A percentile compares a stretch with the other conserved stretches of the same genome.
Evolutionary conservation across 2,329 filamentous ascomycete species (phyloP).

Genomic region (Claviceps maximensis): DNA sequence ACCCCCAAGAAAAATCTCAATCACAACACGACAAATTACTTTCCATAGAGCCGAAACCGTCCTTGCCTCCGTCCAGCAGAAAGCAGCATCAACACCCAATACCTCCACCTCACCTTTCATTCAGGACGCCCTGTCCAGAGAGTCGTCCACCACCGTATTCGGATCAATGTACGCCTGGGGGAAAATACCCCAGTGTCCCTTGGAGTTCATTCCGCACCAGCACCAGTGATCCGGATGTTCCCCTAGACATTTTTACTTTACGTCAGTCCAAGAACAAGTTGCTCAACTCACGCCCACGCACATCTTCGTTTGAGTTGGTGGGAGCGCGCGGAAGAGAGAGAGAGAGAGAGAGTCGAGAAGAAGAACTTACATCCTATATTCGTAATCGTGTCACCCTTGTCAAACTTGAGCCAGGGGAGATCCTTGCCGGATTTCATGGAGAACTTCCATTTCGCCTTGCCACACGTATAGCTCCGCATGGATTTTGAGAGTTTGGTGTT

Average conservation of each 20-base stretch:
- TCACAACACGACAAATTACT: too few species aligned
- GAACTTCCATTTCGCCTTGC: constrained; percentile 41
- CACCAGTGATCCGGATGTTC: constrained; percentile 39
- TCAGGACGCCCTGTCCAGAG: not conserved
- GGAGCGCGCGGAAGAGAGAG: not conserved
- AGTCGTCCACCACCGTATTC: constrained; percentile 25
- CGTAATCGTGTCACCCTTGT: constrained; percentile 53
- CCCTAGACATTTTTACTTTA: constrained; percentile 17
- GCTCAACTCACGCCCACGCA: not conserved
- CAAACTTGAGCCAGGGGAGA: constrained; percentile 42
- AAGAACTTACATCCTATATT: constrained; percentile 44
- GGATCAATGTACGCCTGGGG: constrained; percentile 35
- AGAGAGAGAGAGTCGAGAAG: not conserved
- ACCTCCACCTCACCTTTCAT: not conserved
- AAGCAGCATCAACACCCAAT: too few species aligned
- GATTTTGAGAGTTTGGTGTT: constrained; percentile 31
- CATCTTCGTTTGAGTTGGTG: not conserved
- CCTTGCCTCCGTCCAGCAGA: too few species aligned
- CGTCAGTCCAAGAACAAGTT: constrained; percentile 1
- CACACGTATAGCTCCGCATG: constrained; percentile 32
- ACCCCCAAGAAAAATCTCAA: too few species aligned
- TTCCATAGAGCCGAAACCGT: too few species aligned
- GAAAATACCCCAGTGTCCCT: constrained; percentile 40
- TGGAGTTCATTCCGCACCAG: constrained; percentile 39
- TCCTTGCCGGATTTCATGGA: constrained; percentile 29